Evolutionary conservation across 2,329 filamentous ascomycete genomes (phyloP).

Genomic region (Arachnomyces sp.): DNA sequence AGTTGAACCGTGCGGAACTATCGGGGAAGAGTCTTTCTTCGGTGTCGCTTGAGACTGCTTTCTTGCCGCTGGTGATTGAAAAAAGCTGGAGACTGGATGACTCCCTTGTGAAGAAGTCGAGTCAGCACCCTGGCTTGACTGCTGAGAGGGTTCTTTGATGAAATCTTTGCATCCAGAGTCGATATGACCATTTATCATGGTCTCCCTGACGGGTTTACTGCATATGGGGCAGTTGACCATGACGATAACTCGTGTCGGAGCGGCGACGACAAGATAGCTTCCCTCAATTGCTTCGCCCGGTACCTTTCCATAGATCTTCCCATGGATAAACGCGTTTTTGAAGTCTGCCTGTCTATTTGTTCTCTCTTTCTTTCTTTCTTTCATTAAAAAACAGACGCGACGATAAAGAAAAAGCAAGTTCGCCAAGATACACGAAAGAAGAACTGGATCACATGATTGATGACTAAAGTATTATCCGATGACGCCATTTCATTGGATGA

Average conservation of each 20-base stretch:
- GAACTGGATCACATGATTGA: no score
- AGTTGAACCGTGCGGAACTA: neutral
- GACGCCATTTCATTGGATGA: no score
- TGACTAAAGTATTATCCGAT: no score
- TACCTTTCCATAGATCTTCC: constrained; percentile 5
- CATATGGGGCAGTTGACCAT: constrained; percentile 71
- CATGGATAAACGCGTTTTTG: no score
- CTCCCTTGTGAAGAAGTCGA: constrained; percentile 28
- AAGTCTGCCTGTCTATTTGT: no score
- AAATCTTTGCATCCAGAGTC: constrained; percentile 70
- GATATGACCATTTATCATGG: constrained; percentile 80
- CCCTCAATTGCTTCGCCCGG: neutral
- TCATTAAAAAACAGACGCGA: no score
- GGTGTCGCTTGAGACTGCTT: constrained; percentile 21
- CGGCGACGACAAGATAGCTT: constrained; percentile 1
- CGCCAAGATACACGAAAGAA: no score
- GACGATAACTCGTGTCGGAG: constrained; percentile 6
- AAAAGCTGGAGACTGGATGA: constrained; percentile 44
- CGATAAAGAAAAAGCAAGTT: no score
- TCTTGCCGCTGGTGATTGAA: constrained; percentile 43
- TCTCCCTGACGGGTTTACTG: constrained; percentile 58
- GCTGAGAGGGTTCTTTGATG: constrained; percentile 44
- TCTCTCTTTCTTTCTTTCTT: no score
- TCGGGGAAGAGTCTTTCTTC: neutral
- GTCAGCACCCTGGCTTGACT: constrained; percentile 31